phyloP scores from a whole-genome alignment of 257 asterid species.

The Striga asiatica region DNA sequence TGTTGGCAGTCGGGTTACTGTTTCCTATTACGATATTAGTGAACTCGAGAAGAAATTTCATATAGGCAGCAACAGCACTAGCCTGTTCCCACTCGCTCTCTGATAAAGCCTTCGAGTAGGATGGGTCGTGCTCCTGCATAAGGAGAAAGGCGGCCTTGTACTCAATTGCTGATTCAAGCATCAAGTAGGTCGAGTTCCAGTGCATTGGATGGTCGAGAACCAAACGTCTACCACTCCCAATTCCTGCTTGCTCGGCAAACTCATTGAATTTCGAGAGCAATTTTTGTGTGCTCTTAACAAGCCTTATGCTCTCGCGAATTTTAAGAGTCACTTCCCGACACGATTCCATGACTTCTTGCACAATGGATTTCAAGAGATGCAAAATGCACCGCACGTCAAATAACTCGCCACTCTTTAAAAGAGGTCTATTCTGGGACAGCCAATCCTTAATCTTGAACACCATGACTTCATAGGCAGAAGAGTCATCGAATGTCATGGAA shows the following conservation, averaged over 20 bases:
- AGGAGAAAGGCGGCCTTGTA: constrained; percentile 53
- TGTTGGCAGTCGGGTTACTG: constrained; percentile 60
- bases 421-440: constrained; percentile 63
- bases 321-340: constrained; percentile 47
- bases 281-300: constrained; percentile 58
- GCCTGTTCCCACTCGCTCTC: constrained; percentile 80
- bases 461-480: constrained; percentile 46
- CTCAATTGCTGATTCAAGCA: constrained; percentile 75
- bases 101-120: constrained; percentile 48
- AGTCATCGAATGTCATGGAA: constrained; percentile 81
- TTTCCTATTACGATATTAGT: constrained; percentile 41
- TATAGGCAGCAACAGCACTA: constrained; percentile 35
- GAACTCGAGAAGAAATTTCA: constrained; percentile 62
- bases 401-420: constrained; percentile 61
- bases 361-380: constrained; percentile 63
- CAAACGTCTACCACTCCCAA: constrained; percentile 38
- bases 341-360: constrained; percentile 55
- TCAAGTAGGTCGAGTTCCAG: constrained; percentile 70
- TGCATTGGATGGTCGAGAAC: constrained; percentile 57
- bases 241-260: constrained; percentile 57
- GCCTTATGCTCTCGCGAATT: constrained; percentile 60
- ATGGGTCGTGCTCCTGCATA: constrained; percentile 54
- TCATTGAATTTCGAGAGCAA: constrained; percentile 53
- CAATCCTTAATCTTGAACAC: constrained; percentile 65
- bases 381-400: constrained; percentile 66